phyloP scores from a whole-genome alignment of 2,329 filamentous ascomycete genomes.

The Penicillium sp. region DNA sequence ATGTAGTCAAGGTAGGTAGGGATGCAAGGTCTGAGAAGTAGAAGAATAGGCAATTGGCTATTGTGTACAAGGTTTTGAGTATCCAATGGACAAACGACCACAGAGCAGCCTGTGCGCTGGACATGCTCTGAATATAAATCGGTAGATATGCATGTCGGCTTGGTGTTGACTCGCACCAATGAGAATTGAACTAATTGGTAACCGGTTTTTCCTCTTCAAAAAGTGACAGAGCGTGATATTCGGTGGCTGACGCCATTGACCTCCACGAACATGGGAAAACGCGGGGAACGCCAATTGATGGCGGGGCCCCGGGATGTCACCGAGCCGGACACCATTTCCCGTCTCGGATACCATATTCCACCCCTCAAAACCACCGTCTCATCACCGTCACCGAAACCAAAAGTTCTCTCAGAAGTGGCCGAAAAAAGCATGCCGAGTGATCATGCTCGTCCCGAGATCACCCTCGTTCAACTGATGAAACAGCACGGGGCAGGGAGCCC shows the following conservation, averaged over 20 bases:
- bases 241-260: neutral
- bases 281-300: constrained; percentile 1
- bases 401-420: neutral
- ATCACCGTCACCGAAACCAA: neutral
- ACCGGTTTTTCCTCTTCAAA: neutral
- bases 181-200: neutral
- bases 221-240: neutral
- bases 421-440: neutral
- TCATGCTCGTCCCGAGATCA: neutral
- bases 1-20: neutral
- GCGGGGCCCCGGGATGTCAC: neutral
- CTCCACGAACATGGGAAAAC: neutral
- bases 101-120: neutral
- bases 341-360: constrained; percentile 4
- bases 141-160: neutral
- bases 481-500: neutral
- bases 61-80: neutral
- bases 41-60: neutral
- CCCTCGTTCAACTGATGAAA: neutral
- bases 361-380: neutral
- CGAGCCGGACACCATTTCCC: constrained; percentile 3
- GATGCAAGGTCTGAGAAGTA: neutral
- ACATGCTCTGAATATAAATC: neutral
- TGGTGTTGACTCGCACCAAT: neutral
- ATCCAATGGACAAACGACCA: neutral